These are phyloP conservation scores for Blastobotrys niveus DNA, from an alignment of 1,139 yeast genomes.

Conservation along the genomic window DNA sequence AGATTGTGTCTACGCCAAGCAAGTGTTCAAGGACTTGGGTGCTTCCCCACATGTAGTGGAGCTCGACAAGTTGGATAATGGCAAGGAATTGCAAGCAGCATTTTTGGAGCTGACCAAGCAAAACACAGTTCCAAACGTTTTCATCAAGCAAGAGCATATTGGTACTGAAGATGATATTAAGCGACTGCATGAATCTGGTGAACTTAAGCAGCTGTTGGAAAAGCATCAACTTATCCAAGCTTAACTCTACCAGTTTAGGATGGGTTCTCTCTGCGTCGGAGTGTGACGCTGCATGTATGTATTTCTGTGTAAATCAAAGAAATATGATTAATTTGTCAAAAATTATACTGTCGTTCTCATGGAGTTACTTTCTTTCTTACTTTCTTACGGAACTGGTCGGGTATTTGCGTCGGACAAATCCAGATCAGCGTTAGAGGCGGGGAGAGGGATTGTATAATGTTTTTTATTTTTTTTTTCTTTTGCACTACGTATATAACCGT, in stretches of 20 bases:
- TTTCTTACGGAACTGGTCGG: too few species aligned
- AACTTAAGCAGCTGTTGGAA: slow-evolving; percentile 25
- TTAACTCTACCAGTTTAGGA: too few species aligned
- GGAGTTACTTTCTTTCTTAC: too few species aligned
- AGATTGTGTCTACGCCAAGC: slow-evolving; percentile 60
- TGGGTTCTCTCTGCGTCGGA: too few species aligned
- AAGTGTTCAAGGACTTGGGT: slow-evolving; percentile 47
- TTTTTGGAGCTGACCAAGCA: slow-evolving; percentile 56
- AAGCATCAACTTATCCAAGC: too few species aligned
- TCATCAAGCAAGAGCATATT: slow-evolving; percentile 51
- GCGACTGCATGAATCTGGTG: slow-evolving; percentile 26
- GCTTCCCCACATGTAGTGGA: slow-evolving; percentile 55
- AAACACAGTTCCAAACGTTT: slow-evolving; percentile 69
- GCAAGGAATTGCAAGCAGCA: slow-evolving; percentile 51
- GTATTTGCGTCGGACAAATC: too few species aligned
- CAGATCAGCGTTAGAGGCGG: too few species aligned
- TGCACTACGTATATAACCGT: too few species aligned
- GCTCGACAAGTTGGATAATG: slow-evolving; percentile 56
- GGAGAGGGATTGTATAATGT: not conserved
- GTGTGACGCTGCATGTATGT: too few species aligned
- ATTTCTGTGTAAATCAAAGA: too few species aligned
- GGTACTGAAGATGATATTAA: slow-evolving; percentile 29
- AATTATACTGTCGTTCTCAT: too few species aligned
- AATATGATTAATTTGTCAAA: too few species aligned
- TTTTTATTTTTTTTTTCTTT: slow-evolving; percentile 4